Base-by-base conservation (phyloP, 169 alveolate genomes). In the Plasmodium vivax region DNA sequence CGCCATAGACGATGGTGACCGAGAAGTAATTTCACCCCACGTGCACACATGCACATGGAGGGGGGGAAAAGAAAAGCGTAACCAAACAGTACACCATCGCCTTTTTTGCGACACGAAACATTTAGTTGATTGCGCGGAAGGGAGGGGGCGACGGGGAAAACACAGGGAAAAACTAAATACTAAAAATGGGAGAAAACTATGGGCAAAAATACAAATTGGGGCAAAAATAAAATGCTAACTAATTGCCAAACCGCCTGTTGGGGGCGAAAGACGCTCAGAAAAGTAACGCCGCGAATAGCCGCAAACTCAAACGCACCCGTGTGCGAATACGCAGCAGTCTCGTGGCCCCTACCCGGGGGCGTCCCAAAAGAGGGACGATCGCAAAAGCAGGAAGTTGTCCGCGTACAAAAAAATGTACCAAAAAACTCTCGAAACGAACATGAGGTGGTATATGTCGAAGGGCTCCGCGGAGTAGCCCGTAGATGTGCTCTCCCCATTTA, bases 391-490 rank as follows among this genome's bases (percentile, higher is more conserved):
- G 32, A 92, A 92, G 16, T 92, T 92, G 27, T 92, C 95, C 10
- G 95, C 14, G 54, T 92, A 82, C 45, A 47, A 16, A 82, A 92
- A 92, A 30, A 92, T 92, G 51, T 92, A 82, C 95, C 95, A 92
- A 75, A 92, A 92, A 16, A 92, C 82, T 5, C 79, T 47, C 36
- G 92, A 71, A 43, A 92, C 43, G 77, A 92, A 92, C 95, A 92
- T 92, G 56, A 92, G 62, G 19, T 92, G 95, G 43, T 92, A 92
- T 45, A 92, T 92, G n/a, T 92, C 95, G 75, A 92, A 92, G 5
- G 95, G 95, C 43, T 92, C 95, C 32, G 95, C 95, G 14, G 77
- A 92, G 58, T 72, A 92, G 7, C 95, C 95, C 36, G 74, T 82
- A 2, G 92, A 16, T 34, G 88, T 79, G 36, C 41, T 79, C 75